A percentile compares a stretch with the other conserved stretches of the same genome.
These are phyloP conservation scores for Tetrahymena elliotti DNA, from an alignment of 73 alveolate species.

Conservation along the genomic window DNA sequence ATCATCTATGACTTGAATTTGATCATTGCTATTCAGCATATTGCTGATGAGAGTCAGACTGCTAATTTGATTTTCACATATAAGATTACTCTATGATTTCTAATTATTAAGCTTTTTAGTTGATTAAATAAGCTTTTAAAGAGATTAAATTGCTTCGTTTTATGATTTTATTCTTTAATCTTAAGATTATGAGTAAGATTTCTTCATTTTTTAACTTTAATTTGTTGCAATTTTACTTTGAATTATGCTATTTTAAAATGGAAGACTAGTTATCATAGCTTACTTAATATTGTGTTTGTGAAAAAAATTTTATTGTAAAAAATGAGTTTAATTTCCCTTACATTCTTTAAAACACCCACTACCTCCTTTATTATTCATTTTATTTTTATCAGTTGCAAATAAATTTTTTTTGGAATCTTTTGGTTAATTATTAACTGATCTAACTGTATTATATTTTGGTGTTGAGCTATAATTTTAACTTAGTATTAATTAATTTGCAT, in stretches of 20 bases:
- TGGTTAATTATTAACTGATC: not conserved
- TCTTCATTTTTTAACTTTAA: not conserved
- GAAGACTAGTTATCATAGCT: not conserved
- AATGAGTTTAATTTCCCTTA: not conserved
- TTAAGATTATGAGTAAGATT: not conserved
- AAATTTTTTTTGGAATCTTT: not conserved
- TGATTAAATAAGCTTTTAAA: not conserved
- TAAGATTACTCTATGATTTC: not conserved
- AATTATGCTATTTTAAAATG: not conserved
- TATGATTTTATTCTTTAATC: not conserved
- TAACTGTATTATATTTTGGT: not conserved
- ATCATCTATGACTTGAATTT: not conserved
- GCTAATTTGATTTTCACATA: not conserved
- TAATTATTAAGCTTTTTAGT: not conserved
- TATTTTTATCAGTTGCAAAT: not conserved
- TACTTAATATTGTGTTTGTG: not conserved
- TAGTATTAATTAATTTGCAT: not conserved
- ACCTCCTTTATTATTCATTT: not conserved
- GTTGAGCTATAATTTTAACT: not conserved
- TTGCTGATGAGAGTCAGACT: not conserved
- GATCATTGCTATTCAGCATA: not conserved
- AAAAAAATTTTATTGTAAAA: not conserved
- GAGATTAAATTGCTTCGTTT: not conserved
- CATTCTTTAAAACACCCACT: not conserved
- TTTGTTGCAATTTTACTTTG: not conserved